phyloP scores from a whole-genome alignment of 495 filamentous ascomycete species.

The Neurospora sp. region DNA sequence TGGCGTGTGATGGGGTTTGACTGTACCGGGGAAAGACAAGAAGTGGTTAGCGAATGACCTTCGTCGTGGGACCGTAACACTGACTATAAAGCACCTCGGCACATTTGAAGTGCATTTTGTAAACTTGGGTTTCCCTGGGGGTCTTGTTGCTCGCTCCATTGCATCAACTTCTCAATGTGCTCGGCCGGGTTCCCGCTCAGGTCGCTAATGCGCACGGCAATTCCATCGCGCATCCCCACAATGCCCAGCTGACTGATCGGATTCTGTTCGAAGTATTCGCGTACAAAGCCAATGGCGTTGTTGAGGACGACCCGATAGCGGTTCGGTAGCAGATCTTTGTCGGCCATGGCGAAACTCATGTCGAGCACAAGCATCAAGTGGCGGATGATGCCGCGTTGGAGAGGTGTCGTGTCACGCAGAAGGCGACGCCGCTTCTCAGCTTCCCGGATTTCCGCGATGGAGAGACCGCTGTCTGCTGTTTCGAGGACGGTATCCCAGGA shows the following conservation, averaged over 20 bases:
- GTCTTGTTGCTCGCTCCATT: conserved; percentile 61
- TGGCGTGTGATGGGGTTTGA: conserved; percentile 87
- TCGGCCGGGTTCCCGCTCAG: conserved; percentile 85
- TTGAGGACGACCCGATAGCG: conserved; percentile 72
- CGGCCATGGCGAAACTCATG: conserved; percentile 83
- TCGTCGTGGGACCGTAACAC: conserved; percentile 14
- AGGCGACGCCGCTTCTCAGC: conserved; percentile 43
- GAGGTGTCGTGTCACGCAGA: conserved; percentile 81
- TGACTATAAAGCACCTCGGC: conserved; percentile 74
- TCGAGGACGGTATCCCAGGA: conserved; percentile 39
- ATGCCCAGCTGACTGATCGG: conserved; percentile 94
- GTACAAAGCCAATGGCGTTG: conserved; percentile 79
- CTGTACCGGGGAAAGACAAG: conserved; percentile 24
- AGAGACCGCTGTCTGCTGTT: conserved; percentile 31
- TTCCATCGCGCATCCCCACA: conserved; percentile 81
- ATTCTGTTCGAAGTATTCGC: conserved; percentile 96
- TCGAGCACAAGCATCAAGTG: conserved; percentile 90
- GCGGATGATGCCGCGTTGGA: conserved; percentile 93
- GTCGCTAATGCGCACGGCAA: conserved; percentile 76
- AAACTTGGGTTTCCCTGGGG: conserved; percentile 82
- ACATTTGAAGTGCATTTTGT: conserved; percentile 94
- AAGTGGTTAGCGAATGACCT: background rate
- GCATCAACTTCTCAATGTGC: conserved; percentile 65
- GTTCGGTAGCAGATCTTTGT: conserved; percentile 87
- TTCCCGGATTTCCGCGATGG: conserved; percentile 28